Conservation (phyloP, 2,329 filamentous ascomycete species). For the Blastomyces gilchristii region DNA sequence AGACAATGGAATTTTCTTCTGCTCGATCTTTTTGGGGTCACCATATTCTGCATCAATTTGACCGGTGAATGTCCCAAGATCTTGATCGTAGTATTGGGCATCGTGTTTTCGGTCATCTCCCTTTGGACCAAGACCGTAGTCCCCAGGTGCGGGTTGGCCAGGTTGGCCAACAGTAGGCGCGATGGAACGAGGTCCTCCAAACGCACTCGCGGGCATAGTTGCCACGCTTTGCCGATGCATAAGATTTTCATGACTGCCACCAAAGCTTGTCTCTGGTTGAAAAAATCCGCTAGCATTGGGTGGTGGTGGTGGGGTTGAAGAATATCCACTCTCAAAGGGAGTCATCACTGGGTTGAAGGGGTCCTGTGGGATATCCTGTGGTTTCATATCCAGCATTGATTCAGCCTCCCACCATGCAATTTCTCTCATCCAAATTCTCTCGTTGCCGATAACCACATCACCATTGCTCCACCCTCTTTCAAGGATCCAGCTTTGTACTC, state of each 20-base stretch:
- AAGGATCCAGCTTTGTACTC: constrained; percentile 86
- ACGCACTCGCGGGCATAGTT: constrained; percentile 40
- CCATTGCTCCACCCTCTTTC: constrained; percentile 98
- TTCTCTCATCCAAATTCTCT: constrained; percentile 94
- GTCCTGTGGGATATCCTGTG: constrained; percentile 41
- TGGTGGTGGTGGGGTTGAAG: constrained; percentile 42
- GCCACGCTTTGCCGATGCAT: constrained; percentile 44
- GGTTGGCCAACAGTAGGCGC: constrained; percentile 46
- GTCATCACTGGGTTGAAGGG: constrained; percentile 43
- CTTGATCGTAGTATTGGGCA: constrained; percentile 58
- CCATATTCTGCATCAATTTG: constrained; percentile 68
- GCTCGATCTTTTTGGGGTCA: constrained; percentile 64
- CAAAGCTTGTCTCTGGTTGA: constrained; percentile 50
- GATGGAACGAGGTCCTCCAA: constrained; percentile 44
- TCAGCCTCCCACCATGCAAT: constrained; percentile 96
- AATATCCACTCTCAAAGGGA: constrained; percentile 62
- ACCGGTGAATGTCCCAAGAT: constrained; percentile 55
- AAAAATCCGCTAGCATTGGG: constrained; percentile 56
- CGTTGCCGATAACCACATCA: constrained; percentile 80
- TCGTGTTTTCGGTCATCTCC: constrained; percentile 68
- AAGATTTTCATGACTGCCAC: constrained; percentile 63
- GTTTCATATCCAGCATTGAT: constrained; percentile 84
- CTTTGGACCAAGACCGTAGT: constrained; percentile 81
- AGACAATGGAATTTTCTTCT: constrained; percentile 50
- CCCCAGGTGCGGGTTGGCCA: constrained; percentile 56